Percentiles rank a stretch among this genome's conserved stretches.
These are phyloP conservation scores for Bremia lactucae DNA, from an alignment of 352 stramenopile genomes.

Conservation along the genomic window DNA sequence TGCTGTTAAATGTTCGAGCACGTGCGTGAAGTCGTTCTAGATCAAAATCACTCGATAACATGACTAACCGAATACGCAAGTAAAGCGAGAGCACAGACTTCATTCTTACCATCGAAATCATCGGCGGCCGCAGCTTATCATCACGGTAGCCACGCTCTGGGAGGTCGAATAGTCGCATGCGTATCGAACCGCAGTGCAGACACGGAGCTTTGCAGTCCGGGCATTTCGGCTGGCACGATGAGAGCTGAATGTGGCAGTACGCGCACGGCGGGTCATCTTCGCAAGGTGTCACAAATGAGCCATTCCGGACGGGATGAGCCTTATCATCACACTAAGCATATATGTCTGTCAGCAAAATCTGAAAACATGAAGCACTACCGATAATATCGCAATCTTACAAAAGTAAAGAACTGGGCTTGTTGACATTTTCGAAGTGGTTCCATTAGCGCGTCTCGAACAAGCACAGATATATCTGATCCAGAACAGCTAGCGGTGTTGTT, in stretches of 20 bases:
- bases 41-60: background rate
- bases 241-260: constrained; percentile 87
- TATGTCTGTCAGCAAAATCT: no score
- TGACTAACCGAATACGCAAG: background rate
- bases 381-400: constrained; percentile 25
- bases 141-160: constrained; percentile 73
- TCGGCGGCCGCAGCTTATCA: constrained; percentile 76
- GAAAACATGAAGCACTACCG: background rate
- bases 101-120: constrained; percentile 75
- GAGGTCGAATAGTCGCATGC: constrained; percentile 81
- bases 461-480: constrained; percentile 94
- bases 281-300: constrained; percentile 67
- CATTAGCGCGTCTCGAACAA: constrained; percentile 97
- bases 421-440: constrained; percentile 94
- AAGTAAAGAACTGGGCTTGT: constrained; percentile 88
- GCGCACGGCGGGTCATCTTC: constrained; percentile 75
- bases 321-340: constrained; percentile 84
- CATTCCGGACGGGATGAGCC: constrained; percentile 41
- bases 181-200: constrained; percentile 54
- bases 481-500: constrained; percentile 44
- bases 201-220: constrained; percentile 61
- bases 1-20: constrained; percentile 89
- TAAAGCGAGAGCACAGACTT: background rate
- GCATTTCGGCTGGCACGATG: constrained; percentile 53
- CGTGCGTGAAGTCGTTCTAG: constrained; percentile 92